A percentile compares a stretch with the other conserved stretches of the same genome.
These are phyloP conservation scores for Wallacemonas collosoma DNA, from an alignment of 208 protist species.

Conservation along the genomic window DNA sequence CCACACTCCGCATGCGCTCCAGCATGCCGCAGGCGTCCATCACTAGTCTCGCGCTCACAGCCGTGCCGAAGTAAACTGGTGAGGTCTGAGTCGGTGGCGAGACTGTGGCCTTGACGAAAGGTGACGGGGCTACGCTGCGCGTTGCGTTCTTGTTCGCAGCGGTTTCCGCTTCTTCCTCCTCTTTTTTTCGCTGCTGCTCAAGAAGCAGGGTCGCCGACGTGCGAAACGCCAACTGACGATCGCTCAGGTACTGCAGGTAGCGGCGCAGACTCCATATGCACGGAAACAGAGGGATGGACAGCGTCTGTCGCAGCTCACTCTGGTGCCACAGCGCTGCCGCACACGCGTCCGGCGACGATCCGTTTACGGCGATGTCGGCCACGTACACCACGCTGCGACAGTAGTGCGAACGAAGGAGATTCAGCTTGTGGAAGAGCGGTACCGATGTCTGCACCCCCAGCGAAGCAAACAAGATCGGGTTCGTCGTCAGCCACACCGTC, in stretches of 20 bases:
- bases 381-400: conserved; percentile 36
- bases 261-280: conserved; percentile 30
- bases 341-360: conserved; percentile 5
- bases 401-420: conserved; percentile 38
- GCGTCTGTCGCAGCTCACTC: conserved; percentile 20
- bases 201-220: not conserved
- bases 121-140: too few species aligned
- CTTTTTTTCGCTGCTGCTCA: not conserved
- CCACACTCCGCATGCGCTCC: conserved; percentile 8
- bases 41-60: not conserved
- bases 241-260: conserved; percentile 33
- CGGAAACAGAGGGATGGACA: conserved; percentile 15
- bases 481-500: conserved; percentile 38
- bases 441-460: conserved; percentile 33
- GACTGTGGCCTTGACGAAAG: not conserved
- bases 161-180: not conserved
- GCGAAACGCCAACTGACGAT: conserved; percentile 15
- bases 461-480: conserved; percentile 32
- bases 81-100: not conserved
- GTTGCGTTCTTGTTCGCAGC: not conserved
- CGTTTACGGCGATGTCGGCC: conserved; percentile 30
- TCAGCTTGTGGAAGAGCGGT: conserved; percentile 34
- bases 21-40: conserved; percentile 11
- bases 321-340: conserved; percentile 27
- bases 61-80: not conserved